Evolutionary conservation across 225 moss, liverwort and hornwort genomes (phyloP), one percentile per base, ranked within the genome.

Genomic region (Pseudoscleropodium purum): DNA sequence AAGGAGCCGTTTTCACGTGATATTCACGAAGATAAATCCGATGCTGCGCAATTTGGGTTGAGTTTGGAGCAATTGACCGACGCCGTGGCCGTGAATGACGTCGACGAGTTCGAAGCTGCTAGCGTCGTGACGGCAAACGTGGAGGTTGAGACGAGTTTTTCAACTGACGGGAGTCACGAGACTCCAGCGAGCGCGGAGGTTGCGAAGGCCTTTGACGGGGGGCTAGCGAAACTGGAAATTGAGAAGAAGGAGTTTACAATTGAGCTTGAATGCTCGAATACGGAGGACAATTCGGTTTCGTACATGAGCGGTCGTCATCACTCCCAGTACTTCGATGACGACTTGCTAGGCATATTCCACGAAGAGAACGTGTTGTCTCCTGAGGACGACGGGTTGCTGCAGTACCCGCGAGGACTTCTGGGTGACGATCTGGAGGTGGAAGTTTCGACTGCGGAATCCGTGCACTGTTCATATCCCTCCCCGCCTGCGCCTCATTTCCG

Each of bases 401-500:
- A 60, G 27, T 49, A 72, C 21, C 45, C 81, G 21, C 36, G 52
- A 76, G 33, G 21, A 3, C 30, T 52, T 13, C 20, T 7, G 34
- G 54, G 27, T 21, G 89, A 68, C 37, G 75, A 74, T 27, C 57
- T 7, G 68, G 80, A 73, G 51, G 63, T 36, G 47, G 51, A 70
- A 36, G 36, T 25, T 9, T 52, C 63, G 39, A 59, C 77, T 1
- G 18, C 78, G 63, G 76, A 66, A 43, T 52, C 66, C 65, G 24
- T 59, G 69, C 70, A 68, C 45, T 43, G n/a, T 51, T 21, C 52
- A 23, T 57, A 19, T 63, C 30, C 83, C 18, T 49, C 72, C 6
- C 24, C 26, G 37, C 81, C 81, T 33, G 52, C 75, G 47, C 91
- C 91, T 5, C 93, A 84, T 63, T 93, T n/a, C 81, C 65, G 93